These are phyloP conservation scores for Cladosporium sp. DNA, from an alignment of 2,329 filamentous ascomycete genomes.

Conservation along the genomic window DNA sequence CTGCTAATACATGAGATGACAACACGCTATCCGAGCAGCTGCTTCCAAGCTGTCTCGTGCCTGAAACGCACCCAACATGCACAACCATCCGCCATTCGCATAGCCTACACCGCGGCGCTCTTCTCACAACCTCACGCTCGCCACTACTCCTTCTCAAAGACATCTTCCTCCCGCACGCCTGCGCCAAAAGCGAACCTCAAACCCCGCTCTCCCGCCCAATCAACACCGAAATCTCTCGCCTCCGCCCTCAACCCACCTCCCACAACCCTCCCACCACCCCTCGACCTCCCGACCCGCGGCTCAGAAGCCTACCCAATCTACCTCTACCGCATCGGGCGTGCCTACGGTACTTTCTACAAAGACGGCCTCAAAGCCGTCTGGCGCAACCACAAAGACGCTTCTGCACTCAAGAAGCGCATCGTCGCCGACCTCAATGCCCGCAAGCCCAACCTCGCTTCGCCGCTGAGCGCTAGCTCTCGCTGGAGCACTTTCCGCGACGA, in stretches of 20 bases:
- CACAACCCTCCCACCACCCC: constrained; percentile 70
- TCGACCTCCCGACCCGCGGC: constrained; percentile 63
- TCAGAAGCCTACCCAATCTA: constrained; percentile 54
- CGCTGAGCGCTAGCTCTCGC: constrained; percentile 12
- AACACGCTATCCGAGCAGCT: constrained; percentile 34
- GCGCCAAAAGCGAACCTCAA: neutral
- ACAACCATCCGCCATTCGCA: neutral
- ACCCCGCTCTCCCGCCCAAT: neutral
- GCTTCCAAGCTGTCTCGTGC: constrained; percentile 33
- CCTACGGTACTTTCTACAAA: constrained; percentile 86
- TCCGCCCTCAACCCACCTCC: constrained; percentile 66
- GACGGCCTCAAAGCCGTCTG: constrained; percentile 74
- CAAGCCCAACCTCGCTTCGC: constrained; percentile 12
- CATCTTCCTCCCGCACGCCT: neutral
- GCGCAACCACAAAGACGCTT: constrained; percentile 59
- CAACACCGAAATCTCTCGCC: neutral
- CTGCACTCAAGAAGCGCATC: constrained; percentile 52
- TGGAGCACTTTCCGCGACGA: constrained; percentile 13
- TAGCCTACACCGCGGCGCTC: constrained; percentile 9
- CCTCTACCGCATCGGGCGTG: constrained; percentile 66
- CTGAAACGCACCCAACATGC: constrained; percentile 23
- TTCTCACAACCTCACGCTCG: constrained; percentile 12
- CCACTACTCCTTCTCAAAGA: constrained; percentile 23
- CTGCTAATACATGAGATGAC: constrained; percentile 40
- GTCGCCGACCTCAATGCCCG: constrained; percentile 20